Base-by-base conservation (phyloP, 768 basidiomycete genomes). In the Hericium alpestre region DNA sequence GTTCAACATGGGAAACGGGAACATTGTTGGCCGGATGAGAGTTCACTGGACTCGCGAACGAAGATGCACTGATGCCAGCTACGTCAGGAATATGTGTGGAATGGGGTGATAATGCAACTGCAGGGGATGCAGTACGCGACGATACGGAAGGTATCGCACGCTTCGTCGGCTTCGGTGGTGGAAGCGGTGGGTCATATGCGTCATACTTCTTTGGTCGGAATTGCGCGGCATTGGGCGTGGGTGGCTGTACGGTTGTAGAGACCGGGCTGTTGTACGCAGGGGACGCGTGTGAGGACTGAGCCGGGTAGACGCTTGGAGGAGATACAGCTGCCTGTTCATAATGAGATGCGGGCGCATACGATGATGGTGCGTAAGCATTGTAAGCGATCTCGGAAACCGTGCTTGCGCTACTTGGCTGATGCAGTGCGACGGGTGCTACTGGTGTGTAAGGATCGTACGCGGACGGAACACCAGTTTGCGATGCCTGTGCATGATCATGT, bases 151-250 rank as follows among this genome's bases (percentile, higher is more conserved):
- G 51, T 11, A 62, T 25, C 38, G 56, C 23, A 15, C 47, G 54
- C 41, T 57, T 57, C 11, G 55, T 25, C 32, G 61, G 27, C 39
- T 60, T 61, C 41, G 59, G 60, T 27, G 65, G 54, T 7, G 66
- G 67, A 12, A 70, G 60, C 12, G 69, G 69, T n/a, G 69, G 69
- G 48, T 70, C 69, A 58, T 70, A 70, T 4, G 69, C 69, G 61
- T 70, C 66, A 37, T 58, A 57, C 1, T 60, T 61, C 27, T 61
- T 66, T 8, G 69, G 64, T 25, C 69, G 61, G 51, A 63, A 69
- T 38, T 59, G 13, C 13, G 58, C 50, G 8, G 48, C 23, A 15
- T 46, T 18, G 40, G 38, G 47, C 6, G 22, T 53, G 46, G 46
- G 46, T 10, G 51, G 58, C 74, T 71, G 57, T 73, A 69, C 39